These are phyloP conservation scores for Panaeolus papilionaceus DNA, from an alignment of 768 basidiomycete species.

Conservation along the genomic window DNA sequence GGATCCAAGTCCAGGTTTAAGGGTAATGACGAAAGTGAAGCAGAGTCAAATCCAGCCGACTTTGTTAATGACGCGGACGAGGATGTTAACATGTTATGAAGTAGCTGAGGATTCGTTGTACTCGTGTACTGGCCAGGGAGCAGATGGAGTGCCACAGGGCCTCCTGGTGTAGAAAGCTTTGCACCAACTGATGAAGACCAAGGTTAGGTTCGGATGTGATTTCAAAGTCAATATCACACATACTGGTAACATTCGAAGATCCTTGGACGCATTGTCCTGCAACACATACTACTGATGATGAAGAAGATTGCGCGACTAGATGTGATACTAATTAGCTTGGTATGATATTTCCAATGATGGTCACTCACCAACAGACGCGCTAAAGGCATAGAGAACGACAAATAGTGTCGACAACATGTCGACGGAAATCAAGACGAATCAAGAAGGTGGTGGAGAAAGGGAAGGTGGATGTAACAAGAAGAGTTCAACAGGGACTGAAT, in stretches of 20 bases:
- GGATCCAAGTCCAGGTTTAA: slow-evolving; percentile 69
- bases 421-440: slow-evolving; percentile 23
- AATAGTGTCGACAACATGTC: slow-evolving; percentile 43
- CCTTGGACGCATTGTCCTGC: slow-evolving; percentile 90
- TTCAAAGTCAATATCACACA: slow-evolving; percentile 23
- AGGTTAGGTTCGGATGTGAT: slow-evolving; percentile 13
- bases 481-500: neutral
- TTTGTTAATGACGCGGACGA: slow-evolving; percentile 63
- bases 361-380: slow-evolving; percentile 44
- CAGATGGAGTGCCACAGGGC: slow-evolving; percentile 60
- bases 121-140: slow-evolving; percentile 81
- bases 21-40: slow-evolving; percentile 62
- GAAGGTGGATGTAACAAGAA: slow-evolving; percentile 14
- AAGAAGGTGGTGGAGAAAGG: neutral
- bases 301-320: slow-evolving; percentile 63
- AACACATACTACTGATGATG: slow-evolving; percentile 77
- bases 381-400: slow-evolving; percentile 38
- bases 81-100: slow-evolving; percentile 71
- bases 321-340: slow-evolving; percentile 1
- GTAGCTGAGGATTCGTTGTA: slow-evolving; percentile 72
- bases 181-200: slow-evolving; percentile 62
- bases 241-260: slow-evolving; percentile 73
- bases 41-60: slow-evolving; percentile 70
- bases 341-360: neutral
- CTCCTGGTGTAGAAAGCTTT: slow-evolving; percentile 61